Evolutionary conservation across 345 rosid genomes (phyloP), one percentile per base, ranked within the genome.

Genomic region (Eucalyptus dawsonii): DNA sequence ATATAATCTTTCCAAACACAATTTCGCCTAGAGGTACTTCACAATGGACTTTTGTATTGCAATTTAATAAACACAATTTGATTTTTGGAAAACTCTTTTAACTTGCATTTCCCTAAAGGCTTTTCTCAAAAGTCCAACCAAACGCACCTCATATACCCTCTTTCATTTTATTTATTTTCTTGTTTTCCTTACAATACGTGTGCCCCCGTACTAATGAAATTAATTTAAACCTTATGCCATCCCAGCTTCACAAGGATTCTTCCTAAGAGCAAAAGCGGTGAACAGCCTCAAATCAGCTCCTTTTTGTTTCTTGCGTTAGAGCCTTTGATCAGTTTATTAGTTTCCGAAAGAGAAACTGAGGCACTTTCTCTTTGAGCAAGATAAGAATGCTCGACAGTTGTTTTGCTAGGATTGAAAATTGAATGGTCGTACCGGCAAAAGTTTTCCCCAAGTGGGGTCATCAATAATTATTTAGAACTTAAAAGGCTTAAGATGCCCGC

Each of bases 21-120:
- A 53, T 19, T 53, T 7, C 9, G 0, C 4, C 9, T 19, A 7
- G 9, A 19, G 2, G 5, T 53, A 53, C 24, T 53, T 7, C 1
- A 53, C 4, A 53, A 53, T 53, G 24, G 9, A 53, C 24, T 3
- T 53, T 53, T 5, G 1, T 19, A 19, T 53, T 53, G 1, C 9
- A 53, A 53, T 53, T 53, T 53, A 53, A 53, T 7, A 53, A 7
- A 19, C 1, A 0, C 10, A 53, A 19, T 53, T 53, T 53, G 4
- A 0, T 3, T 53, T 53, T 53, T 17, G 2, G 1, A 53, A 51
- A 53, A 53, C 56, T 19, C 22, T 53, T 53, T 53, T 53, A 19
- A 53, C 56, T 51, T 0, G 0, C 10, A 16, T 53, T 53, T 53
- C 9, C 4, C 4, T 53, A 7, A 19, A 53, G 1, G 5, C 4